Evolutionary conservation across 1,139 yeast species (phyloP), one percentile per base, ranked within the genome.

Genomic region (Saccharomyces hybrid): DNA sequence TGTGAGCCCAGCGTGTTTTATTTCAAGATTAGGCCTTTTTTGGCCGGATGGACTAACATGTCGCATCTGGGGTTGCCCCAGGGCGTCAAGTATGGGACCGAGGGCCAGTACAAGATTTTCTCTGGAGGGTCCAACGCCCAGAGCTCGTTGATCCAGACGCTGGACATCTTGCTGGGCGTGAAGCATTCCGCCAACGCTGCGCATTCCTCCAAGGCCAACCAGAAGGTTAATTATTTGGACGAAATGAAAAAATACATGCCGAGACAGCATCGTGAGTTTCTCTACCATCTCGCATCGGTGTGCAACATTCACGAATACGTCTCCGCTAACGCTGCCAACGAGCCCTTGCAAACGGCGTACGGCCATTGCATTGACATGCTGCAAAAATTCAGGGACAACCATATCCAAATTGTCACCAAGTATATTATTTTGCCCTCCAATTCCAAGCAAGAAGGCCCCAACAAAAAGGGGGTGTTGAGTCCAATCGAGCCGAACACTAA

Each of bases 21-120:
- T 69, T 87, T 80, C 73, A 80, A 95, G 60, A 79, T 91, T 54
- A 79, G 98, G 64, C 97, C 98, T 0, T 91, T 80, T 65, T 74
- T 91, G 57, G 96, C 97, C 0, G 98, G 97, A 1, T 91, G 97
- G 96, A 84, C 84, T 68, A 88, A 88, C 65, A 90, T 91, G 97
- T 82, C 80, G 19, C 91, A 83, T 58, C 90, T 86, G 1, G 97
- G 97, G 0, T 76, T 91, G 55, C 80, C 89, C 52, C 71, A 82
- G 55, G 97, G 97, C 0, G 84, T 90, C 1, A 73, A 77, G 51
- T 90, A 90, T 67, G 96, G 96, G 5, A 75, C 80, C 54, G 91
- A 86, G 58, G 62, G 71, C 1, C 71, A 64, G 24, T 85, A 83
- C 54, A 76, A 88, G 58, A 71, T 77, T 31, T 87, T 80, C 68